These are phyloP conservation scores for Penicillium macrosclerotiorum DNA, from an alignment of 495 filamentous ascomycete species.

Conservation along the genomic window DNA sequence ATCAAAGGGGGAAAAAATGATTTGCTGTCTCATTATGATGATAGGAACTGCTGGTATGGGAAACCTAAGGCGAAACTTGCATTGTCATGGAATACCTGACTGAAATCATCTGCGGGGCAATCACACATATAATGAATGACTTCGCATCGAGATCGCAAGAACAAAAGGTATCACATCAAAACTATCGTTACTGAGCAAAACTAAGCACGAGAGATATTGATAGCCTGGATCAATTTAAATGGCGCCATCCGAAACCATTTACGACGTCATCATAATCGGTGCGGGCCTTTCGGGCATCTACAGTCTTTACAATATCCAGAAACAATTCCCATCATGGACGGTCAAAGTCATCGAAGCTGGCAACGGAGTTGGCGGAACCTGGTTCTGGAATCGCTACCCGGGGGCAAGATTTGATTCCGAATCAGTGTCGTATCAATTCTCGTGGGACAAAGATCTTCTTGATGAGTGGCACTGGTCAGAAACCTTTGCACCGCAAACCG, in stretches of 20 bases:
- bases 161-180: too few species aligned
- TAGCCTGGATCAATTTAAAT: neutral
- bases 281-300: slow-evolving; percentile 51
- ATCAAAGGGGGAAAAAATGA: too few species aligned
- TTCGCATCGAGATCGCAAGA: too few species aligned
- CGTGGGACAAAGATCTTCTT: slow-evolving; percentile 23
- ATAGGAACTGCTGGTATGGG: too few species aligned
- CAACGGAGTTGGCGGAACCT: slow-evolving; percentile 49
- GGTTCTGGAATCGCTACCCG: slow-evolving; percentile 43
- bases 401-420: slow-evolving; percentile 28
- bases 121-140: too few species aligned
- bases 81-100: too few species aligned
- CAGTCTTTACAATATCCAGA: slow-evolving; percentile 37
- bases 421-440: slow-evolving; percentile 23
- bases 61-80: too few species aligned
- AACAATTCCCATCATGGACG: slow-evolving; percentile 37
- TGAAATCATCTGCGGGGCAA: too few species aligned
- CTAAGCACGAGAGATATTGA: too few species aligned
- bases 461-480: slow-evolving; percentile 29
- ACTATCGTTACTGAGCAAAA: too few species aligned
- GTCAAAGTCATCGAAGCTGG: slow-evolving; percentile 47
- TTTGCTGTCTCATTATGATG: too few species aligned
- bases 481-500: slow-evolving; percentile 18
- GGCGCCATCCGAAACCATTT: slow-evolving; percentile 35
- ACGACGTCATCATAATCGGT: slow-evolving; percentile 51